A percentile compares a stretch with the other conserved stretches of the same genome.
Evolutionary conservation across 345 rosid genomes (phyloP).

Genomic region (Eucalyptus cloeziana): DNA sequence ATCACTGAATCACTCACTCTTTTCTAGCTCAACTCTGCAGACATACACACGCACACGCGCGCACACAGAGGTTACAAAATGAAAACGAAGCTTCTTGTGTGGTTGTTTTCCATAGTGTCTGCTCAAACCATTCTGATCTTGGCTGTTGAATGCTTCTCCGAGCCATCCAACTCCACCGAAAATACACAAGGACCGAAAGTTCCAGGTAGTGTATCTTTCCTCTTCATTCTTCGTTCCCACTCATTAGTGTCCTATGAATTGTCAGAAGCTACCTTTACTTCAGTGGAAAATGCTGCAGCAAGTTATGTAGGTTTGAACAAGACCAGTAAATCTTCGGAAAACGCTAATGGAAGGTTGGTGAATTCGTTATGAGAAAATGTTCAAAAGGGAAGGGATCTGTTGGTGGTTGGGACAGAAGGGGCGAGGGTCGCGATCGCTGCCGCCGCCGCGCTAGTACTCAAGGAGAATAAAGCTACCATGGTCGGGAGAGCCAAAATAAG

Average conservation of each 20-base stretch:
- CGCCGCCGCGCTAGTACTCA: too few species aligned
- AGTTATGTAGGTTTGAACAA: background rate
- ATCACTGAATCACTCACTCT: background rate
- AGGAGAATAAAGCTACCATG: too few species aligned
- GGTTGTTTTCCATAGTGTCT: constrained; percentile 3
- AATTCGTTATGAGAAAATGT: too few species aligned
- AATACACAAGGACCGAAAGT: background rate
- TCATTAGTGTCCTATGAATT: background rate
- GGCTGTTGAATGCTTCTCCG: background rate
- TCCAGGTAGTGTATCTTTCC: background rate
- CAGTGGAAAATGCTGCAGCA: background rate
- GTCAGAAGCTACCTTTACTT: background rate
- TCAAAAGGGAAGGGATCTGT: too few species aligned
- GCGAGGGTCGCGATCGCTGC: too few species aligned
- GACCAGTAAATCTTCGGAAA: background rate
- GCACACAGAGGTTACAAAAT: background rate
- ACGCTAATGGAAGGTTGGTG: background rate
- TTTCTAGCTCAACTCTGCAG: background rate
- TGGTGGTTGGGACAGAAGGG: too few species aligned
- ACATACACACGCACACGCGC: background rate
- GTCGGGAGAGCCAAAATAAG: too few species aligned
- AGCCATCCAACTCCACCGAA: background rate
- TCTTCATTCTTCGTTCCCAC: background rate
- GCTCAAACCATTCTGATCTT: background rate
- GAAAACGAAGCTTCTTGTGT: background rate